A percentile compares a stretch with the other conserved stretches of the same genome.
These are phyloP conservation scores for Hamamelis virginiana DNA, from an alignment of 164 flowering plant species.

Conservation along the genomic window DNA sequence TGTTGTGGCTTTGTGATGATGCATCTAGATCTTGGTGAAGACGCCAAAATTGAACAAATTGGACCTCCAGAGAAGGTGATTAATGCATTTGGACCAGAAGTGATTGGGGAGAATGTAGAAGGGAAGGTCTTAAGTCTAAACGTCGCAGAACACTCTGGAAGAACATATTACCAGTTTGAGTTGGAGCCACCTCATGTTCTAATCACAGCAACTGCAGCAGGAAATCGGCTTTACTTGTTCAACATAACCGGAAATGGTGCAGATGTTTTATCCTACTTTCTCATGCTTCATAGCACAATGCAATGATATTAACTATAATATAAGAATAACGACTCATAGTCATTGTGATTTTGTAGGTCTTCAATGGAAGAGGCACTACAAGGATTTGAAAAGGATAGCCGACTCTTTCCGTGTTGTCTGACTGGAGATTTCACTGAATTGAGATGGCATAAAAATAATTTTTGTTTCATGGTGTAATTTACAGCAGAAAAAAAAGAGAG, in stretches of 20 bases:
- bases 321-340: background rate
- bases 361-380: conserved; percentile 89
- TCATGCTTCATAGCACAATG: background rate
- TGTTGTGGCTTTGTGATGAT: background rate
- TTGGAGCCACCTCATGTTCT: conserved; percentile 88
- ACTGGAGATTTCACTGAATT: conserved; percentile 23
- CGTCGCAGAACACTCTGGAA: conserved; percentile 65
- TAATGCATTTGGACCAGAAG: conserved; percentile 95
- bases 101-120: conserved; percentile 89
- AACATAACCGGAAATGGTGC: conserved; percentile 74
- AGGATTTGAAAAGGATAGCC: conserved; percentile 71
- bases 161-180: conserved; percentile 84
- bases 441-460: background rate
- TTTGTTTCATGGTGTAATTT: background rate
- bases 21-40: conserved; percentile 64
- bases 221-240: conserved; percentile 88
- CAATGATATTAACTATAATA: background rate
- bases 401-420: conserved; percentile 80
- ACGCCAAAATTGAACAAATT: conserved; percentile 68
- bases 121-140: conserved; percentile 66
- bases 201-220: conserved; percentile 98
- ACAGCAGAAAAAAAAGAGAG: background rate
- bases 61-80: conserved; percentile 93
- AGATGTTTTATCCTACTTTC: background rate
- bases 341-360: conserved; percentile 54